Percentiles rank a stretch among this genome's conserved stretches.
phyloP scores from a whole-genome alignment of 2,329 filamentous ascomycete species.

The Fusarium austroafricanum region DNA sequence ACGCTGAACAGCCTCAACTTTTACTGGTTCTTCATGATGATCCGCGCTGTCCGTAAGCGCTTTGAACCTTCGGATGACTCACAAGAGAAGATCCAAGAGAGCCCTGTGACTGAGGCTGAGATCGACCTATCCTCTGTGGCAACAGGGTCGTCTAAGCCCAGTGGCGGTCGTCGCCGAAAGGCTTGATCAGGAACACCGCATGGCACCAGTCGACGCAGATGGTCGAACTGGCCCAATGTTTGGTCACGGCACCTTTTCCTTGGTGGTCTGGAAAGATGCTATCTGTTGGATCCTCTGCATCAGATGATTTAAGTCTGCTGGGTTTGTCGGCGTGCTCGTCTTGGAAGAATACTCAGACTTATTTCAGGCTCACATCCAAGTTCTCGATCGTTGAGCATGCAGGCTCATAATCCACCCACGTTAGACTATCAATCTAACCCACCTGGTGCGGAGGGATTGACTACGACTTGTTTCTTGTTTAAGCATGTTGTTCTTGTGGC shows the following conservation, averaged over 20 bases:
- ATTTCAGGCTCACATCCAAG: neutral
- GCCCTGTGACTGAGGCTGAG: constrained; percentile 44
- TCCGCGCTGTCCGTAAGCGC: constrained; percentile 79
- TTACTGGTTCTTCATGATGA: constrained; percentile 91
- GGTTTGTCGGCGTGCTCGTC: neutral
- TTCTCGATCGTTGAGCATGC: neutral
- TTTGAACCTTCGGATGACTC: constrained; percentile 66
- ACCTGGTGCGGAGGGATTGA: neutral
- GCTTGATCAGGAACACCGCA: constrained; percentile 31
- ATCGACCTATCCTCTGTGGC: constrained; percentile 48
- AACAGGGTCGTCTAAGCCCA: constrained; percentile 42
- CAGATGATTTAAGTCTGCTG: neutral
- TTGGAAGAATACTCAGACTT: neutral
- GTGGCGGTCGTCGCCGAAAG: constrained; percentile 47
- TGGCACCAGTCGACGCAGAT: neutral
- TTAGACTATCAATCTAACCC: neutral
- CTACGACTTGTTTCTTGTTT: neutral
- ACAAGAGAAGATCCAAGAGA: constrained; percentile 44
- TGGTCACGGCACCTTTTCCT: neutral
- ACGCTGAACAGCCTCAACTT: constrained; percentile 81
- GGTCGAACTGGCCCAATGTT: neutral
- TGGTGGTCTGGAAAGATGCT: neutral
- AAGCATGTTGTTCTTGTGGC: neutral
- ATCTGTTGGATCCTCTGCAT: neutral
- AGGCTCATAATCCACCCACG: neutral